Evolutionary conservation across 2,329 filamentous ascomycete species (phyloP).

Genomic region (Neopestalotiopsis rosae): DNA sequence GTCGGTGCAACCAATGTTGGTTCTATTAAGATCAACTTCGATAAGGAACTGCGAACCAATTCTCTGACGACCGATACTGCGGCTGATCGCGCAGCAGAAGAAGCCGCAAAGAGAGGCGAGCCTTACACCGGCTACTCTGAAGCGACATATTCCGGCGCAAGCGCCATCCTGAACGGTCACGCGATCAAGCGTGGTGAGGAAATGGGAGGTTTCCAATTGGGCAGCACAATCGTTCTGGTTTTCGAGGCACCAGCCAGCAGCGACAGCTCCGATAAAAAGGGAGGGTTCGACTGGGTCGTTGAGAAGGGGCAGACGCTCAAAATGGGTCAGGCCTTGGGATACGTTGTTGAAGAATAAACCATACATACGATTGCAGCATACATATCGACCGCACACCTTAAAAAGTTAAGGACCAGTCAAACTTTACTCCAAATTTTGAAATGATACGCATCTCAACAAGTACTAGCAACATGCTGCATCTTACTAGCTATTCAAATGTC

Average conservation of each 20-base stretch:
- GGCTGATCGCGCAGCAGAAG: constrained; percentile 83
- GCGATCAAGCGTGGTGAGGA: constrained; percentile 88
- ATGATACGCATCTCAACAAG: background rate
- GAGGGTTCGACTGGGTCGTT: constrained; percentile 85
- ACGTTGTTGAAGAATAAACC: constrained; percentile 58
- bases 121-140: constrained; percentile 90
- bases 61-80: constrained; percentile 90
- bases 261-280: constrained; percentile 50
- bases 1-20: constrained; percentile 98
- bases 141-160: constrained; percentile 84
- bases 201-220: constrained; percentile 97
- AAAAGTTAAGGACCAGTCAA: background rate
- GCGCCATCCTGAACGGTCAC: constrained; percentile 79
- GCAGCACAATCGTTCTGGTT: constrained; percentile 92
- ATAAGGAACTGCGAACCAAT: constrained; percentile 91
- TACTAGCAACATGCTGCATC: background rate
- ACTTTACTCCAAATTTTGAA: background rate
- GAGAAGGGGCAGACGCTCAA: constrained; percentile 87
- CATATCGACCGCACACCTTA: too few species aligned
- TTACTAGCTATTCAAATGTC: background rate
- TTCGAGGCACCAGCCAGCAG: constrained; percentile 88
- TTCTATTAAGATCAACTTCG: constrained; percentile 96
- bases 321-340: constrained; percentile 86
- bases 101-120: constrained; percentile 77
- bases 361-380: background rate